phyloP scores from a whole-genome alignment of 2,329 filamentous ascomycete genomes.

The Phialocephala sp. region DNA sequence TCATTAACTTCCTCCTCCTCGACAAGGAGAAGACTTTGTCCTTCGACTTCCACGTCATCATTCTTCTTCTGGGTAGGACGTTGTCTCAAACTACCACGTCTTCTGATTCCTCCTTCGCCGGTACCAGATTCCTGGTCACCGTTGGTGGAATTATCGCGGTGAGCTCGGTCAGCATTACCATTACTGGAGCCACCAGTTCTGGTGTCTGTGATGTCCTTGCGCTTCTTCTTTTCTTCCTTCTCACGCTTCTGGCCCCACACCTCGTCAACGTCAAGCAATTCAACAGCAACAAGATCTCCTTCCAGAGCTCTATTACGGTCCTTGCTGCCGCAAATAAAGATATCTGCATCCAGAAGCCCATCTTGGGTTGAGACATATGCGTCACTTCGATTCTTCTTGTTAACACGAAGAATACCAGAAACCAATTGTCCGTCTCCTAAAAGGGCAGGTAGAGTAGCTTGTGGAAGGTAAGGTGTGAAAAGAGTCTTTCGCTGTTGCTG shows the following conservation, averaged over 20 bases:
- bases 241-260: constrained; percentile 99
- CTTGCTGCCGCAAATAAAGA: constrained; percentile 99
- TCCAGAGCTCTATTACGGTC: constrained; percentile 97
- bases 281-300: constrained; percentile 92
- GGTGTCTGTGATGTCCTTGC: constrained; percentile 96
- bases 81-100: constrained; percentile 93
- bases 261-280: constrained; percentile 96
- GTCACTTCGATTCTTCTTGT: constrained; percentile 99
- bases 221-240: constrained; percentile 99
- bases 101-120: constrained; percentile 83
- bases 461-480: constrained; percentile 96
- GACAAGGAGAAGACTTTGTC: constrained; percentile 93
- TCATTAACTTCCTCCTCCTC: constrained; percentile 99
- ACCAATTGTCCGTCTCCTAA: constrained; percentile 92
- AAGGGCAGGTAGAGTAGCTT: constrained; percentile 89
- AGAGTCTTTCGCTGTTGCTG: constrained; percentile 97
- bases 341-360: constrained; percentile 87
- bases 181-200: constrained; percentile 78
- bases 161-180: constrained; percentile 67
- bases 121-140: constrained; percentile 66
- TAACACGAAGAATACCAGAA: constrained; percentile 93
- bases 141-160: constrained; percentile 59
- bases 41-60: constrained; percentile 97
- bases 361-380: constrained; percentile 96
- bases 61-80: constrained; percentile 99